Conservation (phyloP, 208 protist genomes). For the Tritrichomonas foetus region DNA sequence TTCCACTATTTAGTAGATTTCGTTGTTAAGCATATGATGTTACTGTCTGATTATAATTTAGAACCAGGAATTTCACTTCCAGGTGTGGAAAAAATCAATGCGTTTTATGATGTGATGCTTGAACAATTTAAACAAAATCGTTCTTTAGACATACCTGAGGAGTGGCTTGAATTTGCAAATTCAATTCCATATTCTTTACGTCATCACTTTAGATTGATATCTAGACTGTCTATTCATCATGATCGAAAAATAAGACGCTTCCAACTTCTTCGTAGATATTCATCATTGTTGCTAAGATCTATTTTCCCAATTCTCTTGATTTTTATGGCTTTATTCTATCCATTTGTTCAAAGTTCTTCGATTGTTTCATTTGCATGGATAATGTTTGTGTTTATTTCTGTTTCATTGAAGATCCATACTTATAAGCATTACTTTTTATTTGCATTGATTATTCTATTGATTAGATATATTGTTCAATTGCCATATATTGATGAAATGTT, state of each 20-base stretch:
- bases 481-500: neutral
- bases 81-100: neutral
- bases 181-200: neutral
- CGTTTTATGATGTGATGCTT: neutral
- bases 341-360: slow-evolving; percentile 30
- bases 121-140: neutral
- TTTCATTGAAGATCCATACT: neutral
- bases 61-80: neutral
- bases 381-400: neutral
- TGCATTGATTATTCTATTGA: neutral
- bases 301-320: neutral
- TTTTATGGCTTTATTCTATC: neutral
- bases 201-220: neutral
- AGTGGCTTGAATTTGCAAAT: neutral
- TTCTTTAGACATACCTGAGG: neutral
- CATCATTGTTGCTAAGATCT: neutral
- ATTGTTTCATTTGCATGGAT: neutral
- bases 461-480: neutral
- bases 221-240: neutral
- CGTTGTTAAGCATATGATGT: neutral
- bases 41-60: neutral
- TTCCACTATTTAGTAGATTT: neutral
- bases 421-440: neutral
- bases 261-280: neutral
- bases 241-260: neutral